Percentiles rank a stretch among this genome's conserved stretches.
Evolutionary conservation across 129 eudicot species (phyloP).

Genomic region (Tagetes erecta): DNA sequence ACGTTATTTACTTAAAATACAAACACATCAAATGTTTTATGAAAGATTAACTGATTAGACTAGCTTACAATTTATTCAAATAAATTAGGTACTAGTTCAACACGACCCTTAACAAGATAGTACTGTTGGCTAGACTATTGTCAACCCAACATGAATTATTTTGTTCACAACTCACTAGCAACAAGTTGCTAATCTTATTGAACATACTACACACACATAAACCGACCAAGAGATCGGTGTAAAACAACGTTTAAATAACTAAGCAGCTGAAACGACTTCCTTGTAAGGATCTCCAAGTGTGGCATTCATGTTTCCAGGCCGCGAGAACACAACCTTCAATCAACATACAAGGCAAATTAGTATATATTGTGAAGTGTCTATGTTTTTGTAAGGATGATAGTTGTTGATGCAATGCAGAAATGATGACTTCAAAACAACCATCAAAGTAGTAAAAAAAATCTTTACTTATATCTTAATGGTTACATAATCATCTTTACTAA

Average conservation of each 20-base stretch:
- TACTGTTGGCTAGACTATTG: background rate
- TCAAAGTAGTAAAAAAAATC: no score
- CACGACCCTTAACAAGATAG: background rate
- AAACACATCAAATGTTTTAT: no score
- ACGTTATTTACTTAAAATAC: no score
- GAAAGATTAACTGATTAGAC: no score
- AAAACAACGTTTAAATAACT: background rate
- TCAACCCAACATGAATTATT: background rate
- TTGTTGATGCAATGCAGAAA: background rate
- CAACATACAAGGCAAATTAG: background rate
- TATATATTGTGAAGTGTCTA: background rate
- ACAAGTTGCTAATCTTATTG: background rate
- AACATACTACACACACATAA: background rate
- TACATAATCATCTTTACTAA: no score
- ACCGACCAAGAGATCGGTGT: background rate
- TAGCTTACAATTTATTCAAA: no score
- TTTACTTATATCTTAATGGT: no score
- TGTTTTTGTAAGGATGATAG: background rate
- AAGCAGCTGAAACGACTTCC: background rate
- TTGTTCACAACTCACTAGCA: background rate
- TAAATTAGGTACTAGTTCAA: background rate
- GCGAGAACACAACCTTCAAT: constrained; percentile 66
- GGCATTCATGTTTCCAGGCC: constrained; percentile 58
- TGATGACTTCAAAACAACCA: background rate
- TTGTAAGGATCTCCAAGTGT: background rate